These are phyloP conservation scores for Eremothecium coryli DNA, from an alignment of 1,139 yeast species.

Conservation along the genomic window DNA sequence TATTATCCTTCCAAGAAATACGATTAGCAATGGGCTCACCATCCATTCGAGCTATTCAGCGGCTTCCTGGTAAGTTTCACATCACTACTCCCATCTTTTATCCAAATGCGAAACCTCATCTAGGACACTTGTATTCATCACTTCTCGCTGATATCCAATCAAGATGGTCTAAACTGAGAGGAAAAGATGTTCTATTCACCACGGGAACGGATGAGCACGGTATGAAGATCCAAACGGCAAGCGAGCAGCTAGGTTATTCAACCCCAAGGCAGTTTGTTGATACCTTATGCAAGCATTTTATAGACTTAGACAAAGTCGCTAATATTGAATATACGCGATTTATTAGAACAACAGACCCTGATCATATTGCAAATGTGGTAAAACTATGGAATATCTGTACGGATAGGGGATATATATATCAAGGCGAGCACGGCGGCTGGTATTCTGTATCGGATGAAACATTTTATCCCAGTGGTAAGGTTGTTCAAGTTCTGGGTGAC, in stretches of 20 bases:
- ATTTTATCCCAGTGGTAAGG: constrained; percentile 77
- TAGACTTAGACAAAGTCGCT: constrained; percentile 46
- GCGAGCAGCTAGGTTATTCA: constrained; percentile 38
- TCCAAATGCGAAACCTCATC: constrained; percentile 90
- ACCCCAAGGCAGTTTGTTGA: constrained; percentile 69
- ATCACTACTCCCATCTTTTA: constrained; percentile 92
- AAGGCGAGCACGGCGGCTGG: constrained; percentile 88
- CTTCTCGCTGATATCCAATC: constrained; percentile 67
- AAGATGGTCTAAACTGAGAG: constrained; percentile 55
- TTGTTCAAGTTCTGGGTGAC: constrained; percentile 38
- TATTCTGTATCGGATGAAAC: constrained; percentile 92
- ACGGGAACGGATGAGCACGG: constrained; percentile 99
- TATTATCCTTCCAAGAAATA: no score
- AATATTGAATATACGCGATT: constrained; percentile 62
- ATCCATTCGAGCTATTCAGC: no score
- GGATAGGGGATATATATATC: constrained; percentile 59
- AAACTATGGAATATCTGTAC: constrained; percentile 59
- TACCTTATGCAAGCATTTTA: constrained; percentile 53
- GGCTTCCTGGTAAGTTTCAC: constrained; percentile 35
- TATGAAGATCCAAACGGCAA: constrained; percentile 75
- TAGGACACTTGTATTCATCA: constrained; percentile 91
- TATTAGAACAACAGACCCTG: constrained; percentile 81
- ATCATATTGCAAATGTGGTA: constrained; percentile 59
- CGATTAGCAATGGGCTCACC: no score
- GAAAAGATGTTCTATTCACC: constrained; percentile 44